Conservation (phyloP, 305 asterid species). For the Plantago coronopus region DNA sequence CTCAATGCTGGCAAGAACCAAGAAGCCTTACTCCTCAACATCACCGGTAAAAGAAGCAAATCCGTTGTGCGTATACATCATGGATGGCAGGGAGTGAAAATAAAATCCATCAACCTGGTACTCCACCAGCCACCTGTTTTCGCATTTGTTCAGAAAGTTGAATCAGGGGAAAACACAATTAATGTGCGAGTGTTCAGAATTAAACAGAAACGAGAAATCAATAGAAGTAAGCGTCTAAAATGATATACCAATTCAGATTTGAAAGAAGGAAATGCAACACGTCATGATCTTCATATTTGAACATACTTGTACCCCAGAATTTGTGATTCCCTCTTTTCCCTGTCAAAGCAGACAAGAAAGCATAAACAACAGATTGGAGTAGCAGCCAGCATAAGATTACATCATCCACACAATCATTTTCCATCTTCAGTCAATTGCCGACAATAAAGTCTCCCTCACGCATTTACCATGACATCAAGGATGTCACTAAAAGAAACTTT, state of each 20-base stretch:
- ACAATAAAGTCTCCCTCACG: not conserved
- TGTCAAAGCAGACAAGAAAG: slow-evolving; percentile 29
- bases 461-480: not conserved
- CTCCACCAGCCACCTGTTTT: slow-evolving; percentile 93
- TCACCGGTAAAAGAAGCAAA: slow-evolving; percentile 94
- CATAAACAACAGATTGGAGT: slow-evolving; percentile 15
- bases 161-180: not conserved
- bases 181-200: slow-evolving; percentile 7
- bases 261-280: slow-evolving; percentile 97
- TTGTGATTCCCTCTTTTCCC: slow-evolving; percentile 98
- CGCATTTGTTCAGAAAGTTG: slow-evolving; percentile 8
- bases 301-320: slow-evolving; percentile 99
- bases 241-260: slow-evolving; percentile 83
- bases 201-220: slow-evolving; percentile 15
- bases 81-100: slow-evolving; percentile 92
- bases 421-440: not conserved
- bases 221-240: slow-evolving; percentile 5
- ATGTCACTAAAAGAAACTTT: slow-evolving; percentile 6
- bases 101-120: slow-evolving; percentile 92
- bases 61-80: slow-evolving; percentile 97
- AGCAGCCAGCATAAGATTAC: slow-evolving; percentile 10
- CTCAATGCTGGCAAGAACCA: slow-evolving; percentile 15
- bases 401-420: slow-evolving; percentile 1
- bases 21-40: slow-evolving; percentile 79
- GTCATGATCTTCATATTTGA: slow-evolving; percentile 86